A percentile compares a stretch with the other conserved stretches of the same genome.
phyloP scores from a whole-genome alignment of 2,329 filamentous ascomycete genomes.

The Fusarium gaditjirri region DNA sequence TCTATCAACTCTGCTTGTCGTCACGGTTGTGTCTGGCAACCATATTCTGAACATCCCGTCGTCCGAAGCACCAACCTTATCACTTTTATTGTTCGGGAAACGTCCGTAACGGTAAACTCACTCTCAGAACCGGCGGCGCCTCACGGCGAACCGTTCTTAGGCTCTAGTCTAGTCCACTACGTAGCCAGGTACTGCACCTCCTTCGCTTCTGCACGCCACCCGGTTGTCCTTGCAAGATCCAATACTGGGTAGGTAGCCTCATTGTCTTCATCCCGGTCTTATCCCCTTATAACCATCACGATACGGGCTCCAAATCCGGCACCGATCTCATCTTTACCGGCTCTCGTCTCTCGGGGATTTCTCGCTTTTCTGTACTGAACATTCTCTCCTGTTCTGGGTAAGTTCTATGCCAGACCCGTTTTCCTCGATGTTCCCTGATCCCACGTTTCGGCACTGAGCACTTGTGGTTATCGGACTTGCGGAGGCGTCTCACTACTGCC shows the following conservation, averaged over 20 bases:
- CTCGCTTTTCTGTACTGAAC: constrained; percentile 35
- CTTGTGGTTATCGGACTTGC: constrained; percentile 39
- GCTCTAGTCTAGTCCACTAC: constrained; percentile 7
- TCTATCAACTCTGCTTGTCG: constrained; percentile 31
- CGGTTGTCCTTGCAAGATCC: constrained; percentile 26
- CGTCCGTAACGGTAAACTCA: constrained; percentile 34
- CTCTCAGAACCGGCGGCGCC: constrained; percentile 24
- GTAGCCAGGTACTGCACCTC: constrained; percentile 10
- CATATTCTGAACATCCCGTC: constrained; percentile 44
- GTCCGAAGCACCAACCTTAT: constrained; percentile 38
- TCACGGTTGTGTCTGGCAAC: constrained; percentile 32
- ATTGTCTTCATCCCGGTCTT: constrained; percentile 10
- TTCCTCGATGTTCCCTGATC: constrained; percentile 30
- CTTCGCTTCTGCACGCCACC: constrained; percentile 28
- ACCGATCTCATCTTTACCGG: constrained; percentile 16
- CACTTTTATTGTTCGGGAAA: constrained; percentile 34
- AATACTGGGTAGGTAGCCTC: constrained; percentile 32
- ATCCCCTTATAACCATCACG: constrained; percentile 21
- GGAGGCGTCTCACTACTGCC: constrained; percentile 33
- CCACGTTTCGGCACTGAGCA: constrained; percentile 37
- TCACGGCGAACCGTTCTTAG: constrained; percentile 23
- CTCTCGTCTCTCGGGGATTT: constrained; percentile 34
- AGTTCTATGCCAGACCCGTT: constrained; percentile 33
- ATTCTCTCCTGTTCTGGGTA: constrained; percentile 36
- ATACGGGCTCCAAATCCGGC: constrained; percentile 23